Evolutionary conservation across 306 rosid genomes (phyloP).

Genomic region (Hippophae tibetana): DNA sequence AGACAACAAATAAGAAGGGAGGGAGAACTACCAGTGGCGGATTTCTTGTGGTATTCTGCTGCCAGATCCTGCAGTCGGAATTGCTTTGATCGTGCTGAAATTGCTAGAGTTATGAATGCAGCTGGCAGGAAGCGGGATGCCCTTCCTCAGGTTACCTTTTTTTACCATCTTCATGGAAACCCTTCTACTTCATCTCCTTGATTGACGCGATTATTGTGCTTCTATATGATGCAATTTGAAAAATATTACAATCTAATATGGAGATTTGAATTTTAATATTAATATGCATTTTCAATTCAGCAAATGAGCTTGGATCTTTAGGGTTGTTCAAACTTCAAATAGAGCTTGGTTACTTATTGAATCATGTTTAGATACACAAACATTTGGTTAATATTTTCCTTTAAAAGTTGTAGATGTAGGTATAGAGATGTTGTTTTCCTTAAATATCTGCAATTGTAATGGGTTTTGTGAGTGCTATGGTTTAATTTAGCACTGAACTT

Average conservation of each 20-base stretch:
- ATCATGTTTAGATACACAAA: too few species aligned
- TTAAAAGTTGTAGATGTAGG: too few species aligned
- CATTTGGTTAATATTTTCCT: too few species aligned
- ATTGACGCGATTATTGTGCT: background rate
- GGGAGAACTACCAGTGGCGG: slow-evolving; percentile 95
- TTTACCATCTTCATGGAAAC: background rate
- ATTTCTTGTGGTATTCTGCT: slow-evolving; percentile 95
- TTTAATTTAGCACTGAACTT: too few species aligned
- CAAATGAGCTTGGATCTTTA: too few species aligned
- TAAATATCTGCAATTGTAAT: too few species aligned
- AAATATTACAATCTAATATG: slow-evolving; percentile 4
- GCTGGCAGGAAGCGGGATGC: slow-evolving; percentile 91
- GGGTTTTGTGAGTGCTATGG: too few species aligned
- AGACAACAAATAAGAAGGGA: slow-evolving; percentile 76
- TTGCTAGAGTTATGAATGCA: slow-evolving; percentile 97
- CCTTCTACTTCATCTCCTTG: background rate
- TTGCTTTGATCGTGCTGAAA: slow-evolving; percentile 95
- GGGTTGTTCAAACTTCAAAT: too few species aligned
- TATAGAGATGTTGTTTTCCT: too few species aligned
- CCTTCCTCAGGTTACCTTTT: slow-evolving; percentile 76
- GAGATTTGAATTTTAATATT: background rate
- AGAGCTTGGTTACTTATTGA: too few species aligned
- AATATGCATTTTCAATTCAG: too few species aligned
- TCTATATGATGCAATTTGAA: background rate
- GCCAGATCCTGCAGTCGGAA: slow-evolving; percentile 88